Evolutionary conservation across 2,329 filamentous ascomycete species (phyloP).

Genomic region (Zymoseptoria ardabiliae): DNA sequence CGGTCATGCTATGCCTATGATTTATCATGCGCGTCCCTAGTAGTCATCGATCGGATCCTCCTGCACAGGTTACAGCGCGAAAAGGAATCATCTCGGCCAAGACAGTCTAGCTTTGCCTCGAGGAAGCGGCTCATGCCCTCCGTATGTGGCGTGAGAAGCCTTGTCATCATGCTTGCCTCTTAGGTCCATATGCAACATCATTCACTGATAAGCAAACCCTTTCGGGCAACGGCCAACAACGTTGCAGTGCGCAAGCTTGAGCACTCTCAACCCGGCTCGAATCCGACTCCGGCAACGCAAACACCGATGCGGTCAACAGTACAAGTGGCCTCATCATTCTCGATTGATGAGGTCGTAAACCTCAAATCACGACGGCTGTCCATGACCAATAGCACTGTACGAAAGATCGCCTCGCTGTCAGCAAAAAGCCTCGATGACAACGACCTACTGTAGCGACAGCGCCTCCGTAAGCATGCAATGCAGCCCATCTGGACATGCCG

Average conservation of each 20-base stretch:
- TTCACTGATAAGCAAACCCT: background rate
- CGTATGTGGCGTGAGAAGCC: no score
- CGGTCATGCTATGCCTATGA: background rate
- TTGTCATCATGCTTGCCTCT: no score
- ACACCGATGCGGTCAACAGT: background rate
- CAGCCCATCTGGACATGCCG: background rate
- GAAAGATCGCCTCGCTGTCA: background rate
- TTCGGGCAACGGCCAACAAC: background rate
- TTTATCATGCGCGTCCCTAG: background rate
- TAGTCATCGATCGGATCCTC: background rate
- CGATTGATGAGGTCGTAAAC: background rate
- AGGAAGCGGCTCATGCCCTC: background rate
- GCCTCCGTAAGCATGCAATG: background rate
- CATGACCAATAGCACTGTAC: background rate
- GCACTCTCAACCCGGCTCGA: background rate
- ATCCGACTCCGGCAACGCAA: background rate
- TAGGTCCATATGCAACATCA: no score
- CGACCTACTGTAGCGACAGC: background rate
- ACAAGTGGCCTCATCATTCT: background rate
- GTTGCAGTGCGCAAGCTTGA: background rate
- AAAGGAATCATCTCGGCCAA: background rate
- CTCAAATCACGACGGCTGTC: background rate
- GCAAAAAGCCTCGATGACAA: background rate
- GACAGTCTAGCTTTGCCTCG: background rate
- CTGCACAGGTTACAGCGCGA: background rate